Conservation (phyloP, 768 basidiomycete species). For the Tremella yokohamensis region DNA sequence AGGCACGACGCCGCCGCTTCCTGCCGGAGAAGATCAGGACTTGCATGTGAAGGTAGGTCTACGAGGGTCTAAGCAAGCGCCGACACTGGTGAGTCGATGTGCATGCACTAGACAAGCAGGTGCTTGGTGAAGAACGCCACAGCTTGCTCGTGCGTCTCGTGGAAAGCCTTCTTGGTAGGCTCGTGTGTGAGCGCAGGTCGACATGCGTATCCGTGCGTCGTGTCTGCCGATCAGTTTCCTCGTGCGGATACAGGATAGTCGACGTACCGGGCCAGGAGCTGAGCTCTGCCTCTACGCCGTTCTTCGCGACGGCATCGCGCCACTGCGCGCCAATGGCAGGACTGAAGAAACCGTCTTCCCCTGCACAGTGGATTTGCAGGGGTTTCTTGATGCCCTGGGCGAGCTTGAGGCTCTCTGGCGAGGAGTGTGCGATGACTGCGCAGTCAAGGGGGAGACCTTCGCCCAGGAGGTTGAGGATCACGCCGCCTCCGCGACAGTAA, state of each 20-base stretch:
- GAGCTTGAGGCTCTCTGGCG: slow-evolving; percentile 19
- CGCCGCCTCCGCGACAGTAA: slow-evolving; percentile 35
- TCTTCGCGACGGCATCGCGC: slow-evolving; percentile 1
- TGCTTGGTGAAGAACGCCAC: slow-evolving; percentile 56
- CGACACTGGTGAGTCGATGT: too few species aligned
- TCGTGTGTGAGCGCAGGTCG: slow-evolving; percentile 59
- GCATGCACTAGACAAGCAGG: slow-evolving; percentile 18
- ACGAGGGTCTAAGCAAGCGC: too few species aligned
- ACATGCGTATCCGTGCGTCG: slow-evolving; percentile 62
- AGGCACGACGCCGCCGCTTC: too few species aligned
- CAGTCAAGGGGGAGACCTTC: slow-evolving; percentile 13
- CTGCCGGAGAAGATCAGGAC: too few species aligned
- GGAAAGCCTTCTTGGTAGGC: slow-evolving; percentile 60
- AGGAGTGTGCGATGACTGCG: slow-evolving; percentile 36
- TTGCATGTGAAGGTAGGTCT: too few species aligned
- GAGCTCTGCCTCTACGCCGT: not conserved
- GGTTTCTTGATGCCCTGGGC: not conserved
- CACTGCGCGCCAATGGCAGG: not conserved
- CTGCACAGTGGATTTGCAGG: not conserved
- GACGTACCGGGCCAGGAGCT: not conserved
- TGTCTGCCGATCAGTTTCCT: slow-evolving; percentile 50
- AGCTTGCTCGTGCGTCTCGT: slow-evolving; percentile 57
- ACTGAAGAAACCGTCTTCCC: slow-evolving; percentile 1
- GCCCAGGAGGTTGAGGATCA: slow-evolving; percentile 26
- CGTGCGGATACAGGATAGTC: not conserved